Percentiles rank a stretch among this genome's conserved stretches.
phyloP scores from a whole-genome alignment of 352 stramenopile genomes.

The Globisporangium rhizosaccharum region DNA sequence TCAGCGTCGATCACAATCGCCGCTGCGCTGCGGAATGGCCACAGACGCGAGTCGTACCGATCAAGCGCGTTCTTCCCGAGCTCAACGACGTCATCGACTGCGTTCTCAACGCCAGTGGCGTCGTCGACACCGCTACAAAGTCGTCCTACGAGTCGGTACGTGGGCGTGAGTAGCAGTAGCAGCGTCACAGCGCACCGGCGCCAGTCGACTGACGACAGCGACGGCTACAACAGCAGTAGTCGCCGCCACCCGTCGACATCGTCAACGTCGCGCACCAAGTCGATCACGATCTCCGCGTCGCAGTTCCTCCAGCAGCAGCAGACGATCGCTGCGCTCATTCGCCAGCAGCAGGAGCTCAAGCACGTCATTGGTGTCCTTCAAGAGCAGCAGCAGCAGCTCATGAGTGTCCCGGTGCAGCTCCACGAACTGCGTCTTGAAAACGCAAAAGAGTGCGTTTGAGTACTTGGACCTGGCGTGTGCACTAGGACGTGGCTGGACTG shows the following conservation, averaged over 20 bases:
- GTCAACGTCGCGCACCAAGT: conserved; percentile 30
- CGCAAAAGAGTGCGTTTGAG: conserved; percentile 31
- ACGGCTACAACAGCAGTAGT: neutral
- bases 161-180: neutral
- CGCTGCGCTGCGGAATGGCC: no score
- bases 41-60: neutral
- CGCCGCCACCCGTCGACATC: neutral
- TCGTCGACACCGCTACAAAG: neutral
- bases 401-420: conserved; percentile 61
- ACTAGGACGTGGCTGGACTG: neutral
- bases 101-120: neutral
- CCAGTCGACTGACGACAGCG: neutral
- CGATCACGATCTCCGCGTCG: conserved; percentile 59
- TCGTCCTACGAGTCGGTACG: neutral
- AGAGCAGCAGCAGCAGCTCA: conserved; percentile 73
- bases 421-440: conserved; percentile 57
- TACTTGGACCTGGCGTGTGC: neutral
- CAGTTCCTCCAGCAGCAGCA: conserved; percentile 80
- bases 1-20: no score
- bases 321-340: conserved; percentile 76
- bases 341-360: conserved; percentile 81
- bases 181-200: neutral
- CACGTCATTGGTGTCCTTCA: conserved; percentile 70
- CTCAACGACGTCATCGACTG: conserved; percentile 5
- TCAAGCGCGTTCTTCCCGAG: neutral